Base-by-base conservation (phyloP, 73 alveolate species). In the Paramecium tetraurelia region DNA sequence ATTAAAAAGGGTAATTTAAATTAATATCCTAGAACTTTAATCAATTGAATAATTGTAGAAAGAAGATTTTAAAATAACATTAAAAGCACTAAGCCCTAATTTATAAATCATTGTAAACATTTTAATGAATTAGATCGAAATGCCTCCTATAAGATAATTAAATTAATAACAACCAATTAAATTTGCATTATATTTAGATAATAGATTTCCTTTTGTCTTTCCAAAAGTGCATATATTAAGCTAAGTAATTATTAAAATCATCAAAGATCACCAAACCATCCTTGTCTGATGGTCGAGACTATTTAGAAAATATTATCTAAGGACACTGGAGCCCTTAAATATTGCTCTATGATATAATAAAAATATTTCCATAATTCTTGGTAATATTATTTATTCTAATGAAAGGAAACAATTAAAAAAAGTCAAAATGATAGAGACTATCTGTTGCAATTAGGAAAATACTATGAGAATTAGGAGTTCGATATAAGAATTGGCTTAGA, bases 171-270 rank as follows among this genome's bases (percentile, higher is more conserved):
- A 38, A 31, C 89, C 89, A 0, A 77, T 77, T 4, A 11, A 7
- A 77, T 77, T 77, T 41, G 59, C 48, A 1, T n/a, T 80, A 31
- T 44, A 48, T 9, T 35, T 80, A 44, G 90, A 80, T 48, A 41
- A n/a, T 7, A 40, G 29, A 40, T 80, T 80, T 46, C 90, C 76
- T 3, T 80, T 80, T 1, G 90, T 80, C 24, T 80, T 43, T 43
- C 90, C 90, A 21, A n/a, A 21, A 80, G 75, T 80, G 20, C 90
- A 80, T 46, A 10, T 80, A 8, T 63, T 80, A 38, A 80, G 90
- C 46, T 35, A 80, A 38, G 90, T 80, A 5, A 12, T n/a, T 10
- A 24, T 21, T 44, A 43, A 7, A 12, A 14, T 80, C 8, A 21
- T 5, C 48, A 43, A 41, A 80, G 90, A 0, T 80, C 24, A 80